Percentiles rank a stretch among this genome's conserved stretches.
phyloP scores from a whole-genome alignment of 2,329 filamentous ascomycete genomes.

The Ceratocystis cacaofunesta region DNA sequence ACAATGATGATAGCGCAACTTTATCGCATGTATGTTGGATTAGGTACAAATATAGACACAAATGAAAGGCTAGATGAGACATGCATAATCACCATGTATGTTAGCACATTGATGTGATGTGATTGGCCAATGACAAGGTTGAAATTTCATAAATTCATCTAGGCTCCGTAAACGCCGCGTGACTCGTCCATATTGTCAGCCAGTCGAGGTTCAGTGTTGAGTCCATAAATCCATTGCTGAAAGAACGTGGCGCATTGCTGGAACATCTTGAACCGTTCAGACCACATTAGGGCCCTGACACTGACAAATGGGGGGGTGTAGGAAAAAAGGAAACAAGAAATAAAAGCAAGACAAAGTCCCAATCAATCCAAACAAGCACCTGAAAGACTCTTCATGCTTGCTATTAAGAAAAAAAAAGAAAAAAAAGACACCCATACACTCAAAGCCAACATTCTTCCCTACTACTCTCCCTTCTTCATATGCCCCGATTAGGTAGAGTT shows the following conservation, averaged over 20 bases:
- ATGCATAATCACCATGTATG: not conserved
- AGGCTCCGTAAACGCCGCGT: not conserved
- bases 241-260: not conserved
- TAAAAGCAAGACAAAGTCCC: not conserved
- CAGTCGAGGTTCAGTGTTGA: too few relatives aligned
- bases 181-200: not conserved
- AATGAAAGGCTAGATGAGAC: not conserved
- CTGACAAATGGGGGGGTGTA: not conserved
- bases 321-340: not conserved
- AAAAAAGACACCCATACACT: not conserved
- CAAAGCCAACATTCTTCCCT: too few relatives aligned
- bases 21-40: not conserved
- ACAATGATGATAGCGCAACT: not conserved
- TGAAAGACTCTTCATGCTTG: not conserved
- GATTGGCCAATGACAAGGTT: not conserved
- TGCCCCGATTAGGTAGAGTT: constrained; percentile 10
- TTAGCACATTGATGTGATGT: not conserved
- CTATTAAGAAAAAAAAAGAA: not conserved
- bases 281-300: not conserved
- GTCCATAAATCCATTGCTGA: not conserved
- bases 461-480: too few relatives aligned
- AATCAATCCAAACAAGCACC: not conserved
- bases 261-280: not conserved
- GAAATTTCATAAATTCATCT: constrained; percentile 5
- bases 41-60: not conserved